A percentile compares a stretch with the other conserved stretches of the same genome.
These are phyloP conservation scores for Metschnikowia kunwiensis DNA, from an alignment of 805 yeast genomes.

Conservation along the genomic window DNA sequence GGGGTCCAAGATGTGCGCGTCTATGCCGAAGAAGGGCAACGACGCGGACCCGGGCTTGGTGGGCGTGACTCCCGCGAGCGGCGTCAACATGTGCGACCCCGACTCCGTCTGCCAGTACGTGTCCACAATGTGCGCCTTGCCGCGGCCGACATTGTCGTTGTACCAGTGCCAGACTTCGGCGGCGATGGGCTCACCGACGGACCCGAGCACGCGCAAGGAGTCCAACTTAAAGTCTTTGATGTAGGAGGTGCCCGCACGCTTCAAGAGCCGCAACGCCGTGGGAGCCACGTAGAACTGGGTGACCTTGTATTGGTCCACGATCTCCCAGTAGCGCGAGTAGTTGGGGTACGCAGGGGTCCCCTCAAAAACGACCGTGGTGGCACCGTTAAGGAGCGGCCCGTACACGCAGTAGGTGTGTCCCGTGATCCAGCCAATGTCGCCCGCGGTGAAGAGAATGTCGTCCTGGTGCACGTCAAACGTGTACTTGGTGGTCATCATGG, in stretches of 20 bases:
- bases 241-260: conserved; percentile 82
- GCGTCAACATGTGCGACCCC: conserved; percentile 92
- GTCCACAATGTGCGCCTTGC: conserved; percentile 86
- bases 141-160: conserved; percentile 85
- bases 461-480: conserved; percentile 89
- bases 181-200: conserved; percentile 98
- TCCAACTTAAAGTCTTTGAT: conserved; percentile 78
- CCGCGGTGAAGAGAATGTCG: conserved; percentile 92
- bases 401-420: conserved; percentile 96
- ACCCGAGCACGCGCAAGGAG: conserved; percentile 88
- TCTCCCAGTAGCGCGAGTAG: conserved; percentile 95
- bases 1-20: conserved; percentile 89
- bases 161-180: conserved; percentile 99
- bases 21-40: conserved; percentile 93
- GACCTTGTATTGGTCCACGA: conserved; percentile 85
- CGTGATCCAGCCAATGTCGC: conserved; percentile 99
- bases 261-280: conserved; percentile 89
- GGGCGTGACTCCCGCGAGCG: conserved; percentile 91
- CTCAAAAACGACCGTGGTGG: conserved; percentile 90
- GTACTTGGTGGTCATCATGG: conserved; percentile 85
- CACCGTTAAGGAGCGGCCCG: conserved; percentile 86
- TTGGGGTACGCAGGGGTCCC: conserved; percentile 97
- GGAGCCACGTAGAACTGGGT: conserved; percentile 98
- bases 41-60: conserved; percentile 98
- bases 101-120: conserved; percentile 99